Evolutionary conservation across 2,329 filamentous ascomycete species (phyloP).

Genomic region (Pseudocercospora fuligena): DNA sequence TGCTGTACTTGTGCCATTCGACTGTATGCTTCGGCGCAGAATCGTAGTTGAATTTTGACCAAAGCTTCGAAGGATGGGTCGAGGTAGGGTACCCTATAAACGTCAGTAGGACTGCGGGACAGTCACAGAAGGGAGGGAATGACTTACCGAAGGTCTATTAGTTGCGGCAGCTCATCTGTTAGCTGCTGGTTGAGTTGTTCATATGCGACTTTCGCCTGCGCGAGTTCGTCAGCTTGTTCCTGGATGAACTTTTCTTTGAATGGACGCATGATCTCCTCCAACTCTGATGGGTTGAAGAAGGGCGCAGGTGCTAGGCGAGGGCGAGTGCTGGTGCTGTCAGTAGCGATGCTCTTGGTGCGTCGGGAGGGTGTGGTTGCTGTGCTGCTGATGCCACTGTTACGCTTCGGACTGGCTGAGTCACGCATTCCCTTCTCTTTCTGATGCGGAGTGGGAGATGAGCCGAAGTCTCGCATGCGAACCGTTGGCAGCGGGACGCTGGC

Average conservation of each 20-base stretch:
- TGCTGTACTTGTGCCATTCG: slow-evolving; percentile 99
- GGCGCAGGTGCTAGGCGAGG: slow-evolving; percentile 25
- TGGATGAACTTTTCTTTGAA: slow-evolving; percentile 36
- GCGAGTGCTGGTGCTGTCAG: slow-evolving; percentile 10
- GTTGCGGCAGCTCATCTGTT: slow-evolving; percentile 86
- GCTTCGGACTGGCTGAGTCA: background rate
- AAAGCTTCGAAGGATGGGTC: slow-evolving; percentile 97
- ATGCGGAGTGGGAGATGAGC: background rate
- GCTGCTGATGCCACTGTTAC: background rate
- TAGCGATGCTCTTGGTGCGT: slow-evolving; percentile 4
- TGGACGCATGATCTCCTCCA: slow-evolving; percentile 41
- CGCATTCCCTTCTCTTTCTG: slow-evolving; percentile 1
- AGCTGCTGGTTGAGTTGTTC: slow-evolving; percentile 97
- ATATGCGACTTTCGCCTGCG: slow-evolving; percentile 78
- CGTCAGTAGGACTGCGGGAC: slow-evolving; percentile 11
- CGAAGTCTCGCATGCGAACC: slow-evolving; percentile 10
- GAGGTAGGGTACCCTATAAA: slow-evolving; percentile 76
- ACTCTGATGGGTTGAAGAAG: slow-evolving; percentile 41
- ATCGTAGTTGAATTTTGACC: slow-evolving; percentile 96
- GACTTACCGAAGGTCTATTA: slow-evolving; percentile 80
- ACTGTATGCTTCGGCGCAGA: slow-evolving; percentile 96
- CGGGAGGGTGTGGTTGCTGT: background rate
- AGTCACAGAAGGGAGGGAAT: background rate
- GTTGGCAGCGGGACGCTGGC: slow-evolving; percentile 15
- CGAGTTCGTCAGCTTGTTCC: slow-evolving; percentile 37